Conservation (phyloP, 345 rosid species). For the Mercurialis annua region DNA sequence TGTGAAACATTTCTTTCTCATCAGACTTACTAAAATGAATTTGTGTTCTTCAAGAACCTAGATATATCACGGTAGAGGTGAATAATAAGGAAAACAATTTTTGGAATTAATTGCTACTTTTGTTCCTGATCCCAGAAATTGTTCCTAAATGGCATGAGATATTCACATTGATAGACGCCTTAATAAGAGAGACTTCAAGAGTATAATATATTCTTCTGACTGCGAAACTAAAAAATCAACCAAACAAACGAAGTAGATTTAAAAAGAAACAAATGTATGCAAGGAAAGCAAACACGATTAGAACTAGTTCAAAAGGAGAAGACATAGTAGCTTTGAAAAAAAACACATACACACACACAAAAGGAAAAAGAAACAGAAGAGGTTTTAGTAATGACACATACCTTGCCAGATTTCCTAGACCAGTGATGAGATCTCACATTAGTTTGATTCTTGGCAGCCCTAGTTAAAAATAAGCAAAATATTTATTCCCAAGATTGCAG, state of each 20-base stretch:
- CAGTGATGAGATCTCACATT: constrained; percentile 25
- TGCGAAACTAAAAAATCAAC: background rate
- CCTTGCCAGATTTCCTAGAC: constrained; percentile 48
- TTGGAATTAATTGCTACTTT: no score
- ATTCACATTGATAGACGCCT: background rate
- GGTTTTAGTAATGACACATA: constrained; percentile 25
- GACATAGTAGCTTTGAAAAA: background rate
- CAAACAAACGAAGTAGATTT: background rate
- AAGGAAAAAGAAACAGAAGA: background rate
- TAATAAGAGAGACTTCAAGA: background rate
- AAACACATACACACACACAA: background rate
- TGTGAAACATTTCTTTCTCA: no score
- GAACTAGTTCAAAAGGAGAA: background rate
- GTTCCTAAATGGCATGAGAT: no score
- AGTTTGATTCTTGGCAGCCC: constrained; percentile 40
- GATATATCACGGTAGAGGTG: no score
- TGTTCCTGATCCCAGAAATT: no score
- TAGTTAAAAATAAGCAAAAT: constrained; percentile 23
- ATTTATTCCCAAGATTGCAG: background rate
- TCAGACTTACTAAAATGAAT: no score
- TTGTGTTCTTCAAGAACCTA: no score
- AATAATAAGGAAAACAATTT: no score
- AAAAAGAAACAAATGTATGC: background rate
- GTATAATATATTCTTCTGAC: no score
- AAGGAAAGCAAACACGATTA: background rate